Evolutionary conservation across 306 rosid species (phyloP), one percentile per base, ranked within the genome.

Genomic region (Quercus glauca): DNA sequence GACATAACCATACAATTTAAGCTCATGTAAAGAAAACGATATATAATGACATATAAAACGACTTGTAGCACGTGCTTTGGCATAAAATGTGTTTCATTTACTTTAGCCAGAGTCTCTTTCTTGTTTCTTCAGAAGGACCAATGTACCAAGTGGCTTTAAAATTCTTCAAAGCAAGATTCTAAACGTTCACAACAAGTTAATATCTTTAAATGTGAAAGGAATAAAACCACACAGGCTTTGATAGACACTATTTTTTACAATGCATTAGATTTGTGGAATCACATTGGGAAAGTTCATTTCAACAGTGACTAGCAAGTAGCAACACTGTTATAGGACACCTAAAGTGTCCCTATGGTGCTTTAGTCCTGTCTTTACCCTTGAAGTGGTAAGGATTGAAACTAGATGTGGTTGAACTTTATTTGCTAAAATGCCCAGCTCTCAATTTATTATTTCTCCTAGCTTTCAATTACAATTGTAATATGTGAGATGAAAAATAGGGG

Each of bases 121-220:
- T 35, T 69, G 73, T 25, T 23, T 61, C 68, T 72, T 35, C 20
- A 6, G 55, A 19, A 29, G 81, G 64, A 58, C 65, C 78, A 79
- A 61, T 69, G 69, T 19, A 35, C 18, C 20, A 14, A 43, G 33
- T 58, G 33, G 37, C 52, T 15, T 31, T 20, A 14, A 56, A 58
- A 11, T 19, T 51, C 13, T 59, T 25, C 37, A 25, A 57, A 68
- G n/a, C 70, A 56, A 67, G 33, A 60, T 43, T 21, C 73, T 67
- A 37, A 37, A 55, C 63, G 56, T 64, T 63, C 33, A n/a, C 33
- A 75, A 33, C 37, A 59, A 69, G 43, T 75, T 1, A 69, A 60
- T 49, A 49, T 49, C 17, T 10, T 49, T 49, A 49, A 49, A 49
- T 71, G 77, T 76, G 73, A 70, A 81, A 51, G 51, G 53, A 75